Evolutionary conservation across 805 yeast genomes (phyloP).

Genomic region (Dipodascus geniculatus): DNA sequence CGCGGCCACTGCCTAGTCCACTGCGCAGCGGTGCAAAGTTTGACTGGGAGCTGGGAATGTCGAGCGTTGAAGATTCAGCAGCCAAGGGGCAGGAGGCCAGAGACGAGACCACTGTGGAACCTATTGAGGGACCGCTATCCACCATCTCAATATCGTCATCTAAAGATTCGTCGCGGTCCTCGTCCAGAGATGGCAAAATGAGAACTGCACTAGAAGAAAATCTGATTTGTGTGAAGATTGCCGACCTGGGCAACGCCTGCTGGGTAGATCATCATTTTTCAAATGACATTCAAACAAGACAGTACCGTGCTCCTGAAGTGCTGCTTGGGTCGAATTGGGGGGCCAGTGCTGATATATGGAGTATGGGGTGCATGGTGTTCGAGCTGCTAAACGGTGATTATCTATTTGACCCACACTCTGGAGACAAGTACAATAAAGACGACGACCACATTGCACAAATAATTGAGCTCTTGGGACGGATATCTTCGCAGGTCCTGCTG

Average conservation of each 20-base stretch:
- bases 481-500: conserved; percentile 48
- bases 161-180: conserved; percentile 9
- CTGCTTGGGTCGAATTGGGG: conserved; percentile 83
- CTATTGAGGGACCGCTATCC: conserved; percentile 8
- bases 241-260: conserved; percentile 89
- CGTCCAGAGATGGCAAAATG: conserved; percentile 5
- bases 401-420: conserved; percentile 70
- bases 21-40: conserved; percentile 37
- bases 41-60: conserved; percentile 18
- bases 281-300: conserved; percentile 83
- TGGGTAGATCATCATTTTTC: conserved; percentile 73
- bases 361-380: conserved; percentile 83
- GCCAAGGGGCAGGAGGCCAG: conserved; percentile 3
- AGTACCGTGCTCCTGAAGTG: conserved; percentile 86
- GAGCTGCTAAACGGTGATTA: conserved; percentile 93
- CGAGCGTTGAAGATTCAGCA: conserved; percentile 13
- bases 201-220: conserved; percentile 29
- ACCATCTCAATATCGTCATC: conserved; percentile 6
- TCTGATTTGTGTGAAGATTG: conserved; percentile 69
- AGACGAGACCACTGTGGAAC: conserved; percentile 6
- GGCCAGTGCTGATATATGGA: conserved; percentile 90
- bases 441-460: conserved; percentile 97
- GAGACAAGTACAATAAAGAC: conserved; percentile 59
- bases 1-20: conserved; percentile 89
- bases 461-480: conserved; percentile 64